Conservation (phyloP, 1,284 basidiomycete genomes). For the Tilletiaria anomala region DNA sequence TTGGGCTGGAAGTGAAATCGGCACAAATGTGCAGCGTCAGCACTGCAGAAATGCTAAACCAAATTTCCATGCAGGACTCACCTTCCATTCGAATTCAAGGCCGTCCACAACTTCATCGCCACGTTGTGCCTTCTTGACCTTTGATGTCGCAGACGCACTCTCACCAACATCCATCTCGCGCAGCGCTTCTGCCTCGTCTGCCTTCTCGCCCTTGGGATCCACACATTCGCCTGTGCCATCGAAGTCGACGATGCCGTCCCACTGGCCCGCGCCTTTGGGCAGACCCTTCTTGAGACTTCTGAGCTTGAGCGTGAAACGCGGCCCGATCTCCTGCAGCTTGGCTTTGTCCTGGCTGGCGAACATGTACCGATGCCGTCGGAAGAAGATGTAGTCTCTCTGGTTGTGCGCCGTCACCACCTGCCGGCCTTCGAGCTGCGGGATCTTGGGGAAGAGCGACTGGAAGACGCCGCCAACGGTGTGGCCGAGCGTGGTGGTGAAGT, state of each 20-base stretch:
- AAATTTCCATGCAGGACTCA: no score
- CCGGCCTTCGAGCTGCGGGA: constrained; percentile 88
- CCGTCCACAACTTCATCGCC: no score
- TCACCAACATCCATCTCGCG: no score
- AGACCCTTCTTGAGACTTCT: constrained; percentile 75
- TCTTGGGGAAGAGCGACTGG: constrained; percentile 85
- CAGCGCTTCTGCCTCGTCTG: no score
- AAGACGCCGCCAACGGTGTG: constrained; percentile 85
- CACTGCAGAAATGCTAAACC: no score
- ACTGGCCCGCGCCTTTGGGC: constrained; percentile 48
- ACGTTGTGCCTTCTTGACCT: no score
- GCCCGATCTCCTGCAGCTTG: constrained; percentile 90
- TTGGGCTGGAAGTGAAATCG: no score
- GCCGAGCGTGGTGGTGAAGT: constrained; percentile 84
- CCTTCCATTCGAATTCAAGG: no score
- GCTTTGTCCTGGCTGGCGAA: constrained; percentile 69
- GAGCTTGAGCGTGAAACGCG: constrained; percentile 88
- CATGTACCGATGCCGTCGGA: constrained; percentile 86
- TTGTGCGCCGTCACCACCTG: constrained; percentile 97
- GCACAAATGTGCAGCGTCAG: no score
- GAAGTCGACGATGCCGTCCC: constrained; percentile 59
- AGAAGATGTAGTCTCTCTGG: constrained; percentile 87
- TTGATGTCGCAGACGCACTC: no score
- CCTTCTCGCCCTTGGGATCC: no score
- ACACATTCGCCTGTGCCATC: no score